phyloP scores from a whole-genome alignment of 139 green algal genomes.

The Haematococcus lacustris region DNA sequence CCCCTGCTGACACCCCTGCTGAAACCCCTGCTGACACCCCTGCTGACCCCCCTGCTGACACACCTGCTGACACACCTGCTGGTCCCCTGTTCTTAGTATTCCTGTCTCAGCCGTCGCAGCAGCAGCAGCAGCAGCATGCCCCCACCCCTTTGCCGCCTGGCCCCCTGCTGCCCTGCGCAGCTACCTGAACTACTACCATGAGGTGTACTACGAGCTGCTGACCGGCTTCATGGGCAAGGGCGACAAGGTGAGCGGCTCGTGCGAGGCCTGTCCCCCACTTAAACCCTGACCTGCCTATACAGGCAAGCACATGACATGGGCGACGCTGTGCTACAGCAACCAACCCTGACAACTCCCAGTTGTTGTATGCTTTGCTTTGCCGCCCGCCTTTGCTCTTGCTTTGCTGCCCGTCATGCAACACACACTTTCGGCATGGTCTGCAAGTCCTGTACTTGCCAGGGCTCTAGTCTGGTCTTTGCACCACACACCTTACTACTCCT shows the following conservation, averaged over 20 bases:
- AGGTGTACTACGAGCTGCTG: slow-evolving; percentile 40
- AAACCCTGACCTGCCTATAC: neutral
- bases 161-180: neutral
- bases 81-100: neutral
- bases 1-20: too few relatives aligned
- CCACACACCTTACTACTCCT: too few relatives aligned
- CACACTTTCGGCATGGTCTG: neutral
- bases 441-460: neutral
- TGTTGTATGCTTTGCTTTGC: neutral
- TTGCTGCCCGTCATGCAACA: neutral
- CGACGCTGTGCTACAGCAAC: neutral
- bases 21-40: too few relatives aligned
- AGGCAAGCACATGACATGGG: neutral
- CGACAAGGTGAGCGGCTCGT: slow-evolving; percentile 24
- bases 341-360: neutral
- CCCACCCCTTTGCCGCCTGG: too few relatives aligned
- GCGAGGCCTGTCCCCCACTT: neutral
- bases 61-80: too few relatives aligned
- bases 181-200: slow-evolving; percentile 36
- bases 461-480: too few relatives aligned
- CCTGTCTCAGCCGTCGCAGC: too few relatives aligned
- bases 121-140: too few relatives aligned
- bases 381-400: neutral
- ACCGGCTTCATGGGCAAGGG: slow-evolving; percentile 42
- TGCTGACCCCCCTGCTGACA: too few relatives aligned